Conservation (phyloP, 352 stramenopile genomes). For the Globisporangium echinulatum region DNA sequence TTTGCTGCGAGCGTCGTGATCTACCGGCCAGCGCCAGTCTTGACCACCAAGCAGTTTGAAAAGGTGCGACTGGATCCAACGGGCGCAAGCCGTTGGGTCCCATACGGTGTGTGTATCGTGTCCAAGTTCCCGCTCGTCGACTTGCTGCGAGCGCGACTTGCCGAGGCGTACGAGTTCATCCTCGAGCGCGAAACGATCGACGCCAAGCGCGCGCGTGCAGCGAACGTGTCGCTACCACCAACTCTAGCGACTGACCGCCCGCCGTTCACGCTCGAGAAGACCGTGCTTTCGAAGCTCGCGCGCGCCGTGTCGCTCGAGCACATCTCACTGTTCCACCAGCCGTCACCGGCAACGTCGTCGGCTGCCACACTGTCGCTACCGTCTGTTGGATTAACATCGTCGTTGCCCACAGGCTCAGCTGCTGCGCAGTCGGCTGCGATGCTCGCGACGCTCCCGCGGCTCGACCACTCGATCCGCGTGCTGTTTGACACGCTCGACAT, state of each 20-base stretch:
- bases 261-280: slow-evolving; percentile 71
- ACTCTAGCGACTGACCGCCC: slow-evolving; percentile 11
- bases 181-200: slow-evolving; percentile 60
- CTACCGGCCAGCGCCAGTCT: slow-evolving; percentile 63
- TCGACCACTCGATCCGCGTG: slow-evolving; percentile 73
- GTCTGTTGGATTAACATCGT: neutral
- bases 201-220: slow-evolving; percentile 20
- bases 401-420: slow-evolving; percentile 16
- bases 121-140: slow-evolving; percentile 83
- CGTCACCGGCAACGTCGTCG: slow-evolving; percentile 23
- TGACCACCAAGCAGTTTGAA: slow-evolving; percentile 55
- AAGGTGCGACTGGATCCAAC: slow-evolving; percentile 42
- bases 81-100: slow-evolving; percentile 51
- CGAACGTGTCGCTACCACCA: slow-evolving; percentile 3
- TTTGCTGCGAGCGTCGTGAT: slow-evolving; percentile 76
- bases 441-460: slow-evolving; percentile 40
- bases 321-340: slow-evolving; percentile 44
- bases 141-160: slow-evolving; percentile 68
- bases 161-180: slow-evolving; percentile 79
- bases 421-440: slow-evolving; percentile 24
- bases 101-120: slow-evolving; percentile 73
- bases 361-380: slow-evolving; percentile 10
- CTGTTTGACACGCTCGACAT: slow-evolving; percentile 80
- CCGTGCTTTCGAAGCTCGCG: slow-evolving; percentile 71
- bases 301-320: slow-evolving; percentile 61